These are phyloP conservation scores for Raffaelea deltoideospora DNA, from an alignment of 2,329 filamentous ascomycete species.

Conservation along the genomic window DNA sequence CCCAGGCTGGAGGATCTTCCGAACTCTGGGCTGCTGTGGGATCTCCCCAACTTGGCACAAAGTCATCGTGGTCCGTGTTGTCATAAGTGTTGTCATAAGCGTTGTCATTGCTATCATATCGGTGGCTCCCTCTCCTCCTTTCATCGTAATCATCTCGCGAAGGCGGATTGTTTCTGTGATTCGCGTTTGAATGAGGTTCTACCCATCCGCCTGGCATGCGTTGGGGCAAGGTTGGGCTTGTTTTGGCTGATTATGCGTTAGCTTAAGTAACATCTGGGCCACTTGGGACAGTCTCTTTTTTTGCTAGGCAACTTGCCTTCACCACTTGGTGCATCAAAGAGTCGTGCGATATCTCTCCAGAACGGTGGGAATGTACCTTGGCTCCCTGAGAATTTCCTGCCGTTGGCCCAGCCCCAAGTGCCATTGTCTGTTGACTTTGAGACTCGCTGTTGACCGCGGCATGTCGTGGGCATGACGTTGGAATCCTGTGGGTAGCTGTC, in stretches of 20 bases:
- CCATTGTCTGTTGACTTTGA: background rate
- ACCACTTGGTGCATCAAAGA: background rate
- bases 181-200: background rate
- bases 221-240: background rate
- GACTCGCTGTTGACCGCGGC: background rate
- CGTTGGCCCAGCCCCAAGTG: background rate
- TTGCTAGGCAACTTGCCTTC: background rate
- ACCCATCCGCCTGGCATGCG: conserved; percentile 6
- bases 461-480: background rate
- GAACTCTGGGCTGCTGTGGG: conserved; percentile 9
- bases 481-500: background rate
- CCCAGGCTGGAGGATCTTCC: conserved; percentile 3
- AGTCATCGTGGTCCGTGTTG: background rate
- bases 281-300: background rate
- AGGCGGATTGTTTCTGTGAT: background rate
- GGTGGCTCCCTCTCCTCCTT: background rate
- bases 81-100: background rate
- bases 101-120: background rate
- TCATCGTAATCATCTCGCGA: no score
- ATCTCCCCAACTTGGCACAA: conserved; percentile 5
- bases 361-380: background rate
- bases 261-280: background rate
- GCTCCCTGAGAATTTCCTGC: no score
- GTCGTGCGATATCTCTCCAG: background rate
- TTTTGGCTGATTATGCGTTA: background rate